These are phyloP conservation scores for Hypoxylon sp. DNA, from an alignment of 2,329 filamentous ascomycete species.

Conservation along the genomic window DNA sequence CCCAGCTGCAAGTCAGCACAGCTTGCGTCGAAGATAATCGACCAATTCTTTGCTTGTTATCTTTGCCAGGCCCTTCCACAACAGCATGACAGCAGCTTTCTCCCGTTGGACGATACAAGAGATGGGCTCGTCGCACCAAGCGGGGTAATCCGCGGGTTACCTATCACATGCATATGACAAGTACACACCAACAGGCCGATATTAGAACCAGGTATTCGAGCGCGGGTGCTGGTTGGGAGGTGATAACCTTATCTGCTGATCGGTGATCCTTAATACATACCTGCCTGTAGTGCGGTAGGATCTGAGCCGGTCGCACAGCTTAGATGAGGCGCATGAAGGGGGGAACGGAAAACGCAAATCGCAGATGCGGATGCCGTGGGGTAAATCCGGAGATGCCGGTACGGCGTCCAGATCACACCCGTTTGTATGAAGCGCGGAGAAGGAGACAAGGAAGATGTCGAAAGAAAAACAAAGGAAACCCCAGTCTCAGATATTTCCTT, in stretches of 20 bases:
- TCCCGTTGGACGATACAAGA: not conserved
- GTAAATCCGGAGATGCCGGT: conserved; percentile 17
- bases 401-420: conserved; percentile 7
- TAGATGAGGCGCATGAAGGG: conserved; percentile 3
- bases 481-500: conserved; percentile 6
- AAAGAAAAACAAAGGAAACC: conserved; percentile 4
- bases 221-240: conserved; percentile 6
- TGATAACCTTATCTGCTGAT: conserved; percentile 22
- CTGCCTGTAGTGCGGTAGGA: conserved; percentile 1
- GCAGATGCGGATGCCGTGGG: conserved; percentile 14
- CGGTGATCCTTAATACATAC: conserved; percentile 12
- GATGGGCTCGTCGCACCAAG: conserved; percentile 2
- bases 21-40: conserved; percentile 1
- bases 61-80: not conserved
- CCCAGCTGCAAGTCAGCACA: not conserved
- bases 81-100: conserved; percentile 1
- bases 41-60: not conserved
- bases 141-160: conserved; percentile 16
- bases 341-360: conserved; percentile 4
- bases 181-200: conserved; percentile 11
- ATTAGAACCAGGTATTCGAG: conserved; percentile 2
- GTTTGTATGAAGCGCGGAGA: not conserved
- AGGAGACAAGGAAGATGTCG: not conserved
- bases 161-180: conserved; percentile 10
- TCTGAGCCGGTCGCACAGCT: conserved; percentile 9